Base-by-base conservation (phyloP, 768 basidiomycete species). In the Wakefieldia striispora region DNA sequence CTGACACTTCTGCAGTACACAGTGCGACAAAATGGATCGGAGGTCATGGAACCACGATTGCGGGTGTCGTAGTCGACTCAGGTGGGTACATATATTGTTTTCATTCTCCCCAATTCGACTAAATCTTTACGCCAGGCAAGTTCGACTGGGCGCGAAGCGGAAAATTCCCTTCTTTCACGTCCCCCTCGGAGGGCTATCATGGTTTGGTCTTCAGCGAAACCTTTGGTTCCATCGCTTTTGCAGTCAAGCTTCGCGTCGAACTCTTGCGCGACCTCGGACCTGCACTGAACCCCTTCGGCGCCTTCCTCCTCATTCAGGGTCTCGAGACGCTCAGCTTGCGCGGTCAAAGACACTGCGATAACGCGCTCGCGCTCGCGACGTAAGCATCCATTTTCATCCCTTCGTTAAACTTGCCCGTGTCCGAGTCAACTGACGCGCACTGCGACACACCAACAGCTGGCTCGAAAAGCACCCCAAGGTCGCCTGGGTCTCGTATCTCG, bases 401-500 rank as follows among this genome's bases (percentile, higher is more conserved):
- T 24, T 13, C 11, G 13, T 4, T 33, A n/a, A 23, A 19, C 23
- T 0, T 13, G 31, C 13, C 31, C 11, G 31, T 14, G 4, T 11
- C 34, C 29, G 1, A 24, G 27, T 1, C 21, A 31, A 14, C 20
- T 43, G 6, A 31, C 21, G n/a, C 13, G 23, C 29, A 26, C 2
- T 13, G 10, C 8, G 4, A 6, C 13, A 4, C 8, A n/a, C 26
- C 13, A 3, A 7, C 33, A 67, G 55, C 34, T 86, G 76, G 72
- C 79, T 92, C 29, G 74, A 83, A 58, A 65, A 76, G 41, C 82
- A 92, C 62, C 77, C 80, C 8, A 75, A 77, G 27, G 78, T 93
- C 33, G 68, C 79, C 1, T 93, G 87, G 89, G 85, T 91, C 1
- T 83, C 82, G 0, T 94, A 92, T 60, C 77, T 83, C 36, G 91